These are phyloP conservation scores for Ceratobasidium papillatum DNA, from an alignment of 1,284 basidiomycete genomes.

Conservation along the genomic window DNA sequence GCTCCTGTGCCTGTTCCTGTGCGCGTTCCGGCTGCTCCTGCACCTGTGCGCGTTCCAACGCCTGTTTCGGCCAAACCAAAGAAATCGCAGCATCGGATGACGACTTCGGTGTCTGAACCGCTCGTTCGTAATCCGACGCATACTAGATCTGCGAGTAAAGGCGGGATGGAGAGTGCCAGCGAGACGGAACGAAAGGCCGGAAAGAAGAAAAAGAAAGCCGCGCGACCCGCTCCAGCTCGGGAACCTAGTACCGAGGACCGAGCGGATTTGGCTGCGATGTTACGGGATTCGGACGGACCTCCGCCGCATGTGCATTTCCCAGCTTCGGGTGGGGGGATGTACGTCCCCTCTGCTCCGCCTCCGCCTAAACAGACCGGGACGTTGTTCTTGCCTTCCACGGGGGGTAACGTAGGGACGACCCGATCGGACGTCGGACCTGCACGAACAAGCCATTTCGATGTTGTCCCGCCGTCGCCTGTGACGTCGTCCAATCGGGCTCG, in stretches of 20 bases:
- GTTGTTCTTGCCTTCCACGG: conserved; percentile 27
- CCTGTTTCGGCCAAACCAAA: background rate
- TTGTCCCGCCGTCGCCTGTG: conserved; percentile 13
- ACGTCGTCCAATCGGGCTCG: background rate
- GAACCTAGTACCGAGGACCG: conserved; percentile 9
- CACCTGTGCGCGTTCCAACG: conserved; percentile 1
- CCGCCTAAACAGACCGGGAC: background rate
- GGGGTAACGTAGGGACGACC: conserved; percentile 7
- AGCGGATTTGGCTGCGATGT: conserved; percentile 21
- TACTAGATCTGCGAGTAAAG: background rate
- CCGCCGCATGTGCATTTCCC: conserved; percentile 35
- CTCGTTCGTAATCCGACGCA: conserved; percentile 11
- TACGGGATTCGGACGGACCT: conserved; percentile 17
- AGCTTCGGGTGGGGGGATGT: conserved; percentile 6
- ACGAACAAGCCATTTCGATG: conserved; percentile 20
- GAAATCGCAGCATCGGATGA: background rate
- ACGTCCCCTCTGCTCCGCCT: conserved; percentile 23
- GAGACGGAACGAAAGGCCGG: conserved; percentile 18
- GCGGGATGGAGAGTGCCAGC: conserved; percentile 1
- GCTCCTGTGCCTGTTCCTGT: background rate
- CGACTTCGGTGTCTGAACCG: conserved; percentile 18
- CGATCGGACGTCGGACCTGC: conserved; percentile 29
- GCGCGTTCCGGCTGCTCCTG: background rate
- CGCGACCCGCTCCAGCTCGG: background rate
- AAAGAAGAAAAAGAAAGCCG: background rate